Conservation (phyloP, 331 rosid species). For the Cydonia oblonga region DNA sequence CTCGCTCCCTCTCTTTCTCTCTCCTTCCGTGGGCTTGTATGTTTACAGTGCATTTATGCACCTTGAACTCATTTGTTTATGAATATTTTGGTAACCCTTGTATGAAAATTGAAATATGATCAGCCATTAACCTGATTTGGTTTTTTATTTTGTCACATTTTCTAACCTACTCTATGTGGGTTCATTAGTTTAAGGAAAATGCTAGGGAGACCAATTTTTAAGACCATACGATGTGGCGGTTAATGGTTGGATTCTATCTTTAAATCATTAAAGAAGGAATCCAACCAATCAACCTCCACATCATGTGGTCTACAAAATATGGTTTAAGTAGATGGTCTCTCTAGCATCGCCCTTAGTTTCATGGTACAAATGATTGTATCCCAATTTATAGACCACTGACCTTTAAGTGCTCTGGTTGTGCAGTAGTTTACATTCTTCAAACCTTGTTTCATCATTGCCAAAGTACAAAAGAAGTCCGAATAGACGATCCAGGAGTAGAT, state of each 20-base stretch:
- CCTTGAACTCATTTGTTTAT: not conserved
- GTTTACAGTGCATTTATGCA: not conserved
- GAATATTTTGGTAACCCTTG: not conserved
- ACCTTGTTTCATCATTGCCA: constrained; percentile 35
- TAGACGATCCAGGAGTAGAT: constrained; percentile 77
- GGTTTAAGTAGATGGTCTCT: not conserved
- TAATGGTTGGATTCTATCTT: not conserved
- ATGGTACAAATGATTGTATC: not conserved
- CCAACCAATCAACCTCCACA: not conserved
- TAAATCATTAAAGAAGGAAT: not conserved
- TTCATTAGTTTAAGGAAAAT: not conserved
- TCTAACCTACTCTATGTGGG: not conserved
- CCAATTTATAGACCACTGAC: not conserved
- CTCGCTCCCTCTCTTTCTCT: no score
- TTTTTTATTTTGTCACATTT: not conserved
- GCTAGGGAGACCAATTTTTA: not conserved
- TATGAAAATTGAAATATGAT: not conserved
- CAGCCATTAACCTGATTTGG: not conserved
- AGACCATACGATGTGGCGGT: not conserved
- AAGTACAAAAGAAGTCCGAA: constrained; percentile 70
- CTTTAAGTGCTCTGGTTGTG: not conserved
- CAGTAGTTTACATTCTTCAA: constrained; percentile 39
- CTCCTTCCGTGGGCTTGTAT: not conserved
- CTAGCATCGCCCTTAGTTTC: not conserved
- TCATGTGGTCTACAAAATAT: not conserved